These are phyloP conservation scores for Polyplosphaeria fusca DNA, from an alignment of 495 filamentous ascomycete genomes.

Conservation along the genomic window DNA sequence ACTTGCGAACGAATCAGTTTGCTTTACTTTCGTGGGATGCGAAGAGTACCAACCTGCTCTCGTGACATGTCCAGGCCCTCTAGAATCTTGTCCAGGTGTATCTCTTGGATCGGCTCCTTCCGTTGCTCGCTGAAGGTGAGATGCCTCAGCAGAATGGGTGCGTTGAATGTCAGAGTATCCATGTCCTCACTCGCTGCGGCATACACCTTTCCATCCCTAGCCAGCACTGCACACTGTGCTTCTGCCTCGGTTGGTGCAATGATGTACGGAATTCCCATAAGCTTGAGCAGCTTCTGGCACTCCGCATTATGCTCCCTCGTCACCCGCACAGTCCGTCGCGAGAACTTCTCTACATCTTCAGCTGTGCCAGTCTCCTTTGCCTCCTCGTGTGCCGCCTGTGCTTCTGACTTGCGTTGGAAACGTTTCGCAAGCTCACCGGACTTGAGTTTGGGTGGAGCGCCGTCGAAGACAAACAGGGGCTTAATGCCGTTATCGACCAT, in stretches of 20 bases:
- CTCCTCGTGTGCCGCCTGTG: slow-evolving; percentile 81
- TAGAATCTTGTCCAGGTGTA: slow-evolving; percentile 77
- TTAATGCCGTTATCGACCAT: slow-evolving; percentile 99
- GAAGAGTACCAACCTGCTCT: slow-evolving; percentile 56
- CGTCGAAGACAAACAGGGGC: slow-evolving; percentile 96
- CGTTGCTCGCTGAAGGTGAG: slow-evolving; percentile 95
- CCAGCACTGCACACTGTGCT: slow-evolving; percentile 90
- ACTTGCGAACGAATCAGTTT: slow-evolving; percentile 50
- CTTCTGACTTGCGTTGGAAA: slow-evolving; percentile 84
- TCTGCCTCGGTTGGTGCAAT: slow-evolving; percentile 95
- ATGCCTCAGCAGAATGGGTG: slow-evolving; percentile 86
- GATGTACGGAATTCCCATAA: slow-evolving; percentile 96
- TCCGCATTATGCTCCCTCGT: slow-evolving; percentile 94
- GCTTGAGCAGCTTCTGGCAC: slow-evolving; percentile 80
- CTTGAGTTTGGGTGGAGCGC: slow-evolving; percentile 93
- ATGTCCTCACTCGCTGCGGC: slow-evolving; percentile 97
- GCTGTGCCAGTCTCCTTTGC: slow-evolving; percentile 96
- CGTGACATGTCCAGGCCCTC: slow-evolving; percentile 84
- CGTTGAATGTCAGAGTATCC: slow-evolving; percentile 95
- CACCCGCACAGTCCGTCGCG: slow-evolving; percentile 88
- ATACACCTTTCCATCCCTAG: slow-evolving; percentile 90
- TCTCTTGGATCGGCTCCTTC: slow-evolving; percentile 96
- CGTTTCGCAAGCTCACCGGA: slow-evolving; percentile 93
- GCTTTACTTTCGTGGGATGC: neutral
- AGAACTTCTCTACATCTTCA: slow-evolving; percentile 97